Evolutionary conservation across 805 yeast species (phyloP), one percentile per base, ranked within the genome.

Genomic region (Monosporozyma solicola): DNA sequence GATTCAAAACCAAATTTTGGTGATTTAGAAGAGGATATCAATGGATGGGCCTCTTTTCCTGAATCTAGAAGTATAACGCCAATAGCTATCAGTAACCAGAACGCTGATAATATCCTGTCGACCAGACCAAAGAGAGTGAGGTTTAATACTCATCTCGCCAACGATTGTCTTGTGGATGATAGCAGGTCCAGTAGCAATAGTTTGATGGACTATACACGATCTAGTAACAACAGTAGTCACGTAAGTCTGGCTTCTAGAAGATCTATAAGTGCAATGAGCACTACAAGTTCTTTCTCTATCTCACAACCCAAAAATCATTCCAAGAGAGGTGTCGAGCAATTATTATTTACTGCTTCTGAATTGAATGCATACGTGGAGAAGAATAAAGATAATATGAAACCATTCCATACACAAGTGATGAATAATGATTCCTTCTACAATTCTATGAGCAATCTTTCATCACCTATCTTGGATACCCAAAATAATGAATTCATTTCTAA

Each of bases 271-370:
- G 46, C 46, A 3, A 43, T 43, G 46, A 43, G 46, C 24, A 43
- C 9, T 43, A 43, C 25, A 22, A 43, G 46, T 24, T 22, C 46
- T 5, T 43, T 43, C 8, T 43, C 46, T 5, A 24, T 29, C 3
- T 20, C 8, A 24, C 46, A 43, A 43, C 46, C 31, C 10, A 11
- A 24, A 11, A 31, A 43, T 13, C 24, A 24, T 43, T 27, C 29
- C 7, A 41, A 37, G 47, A 54, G 41, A 50, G 51, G 57, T 46
- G 59, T 68, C 6, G 72, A 68, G 51, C 62, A 63, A 31, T 56
- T 68, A 29, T 53, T 67, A 7, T 61, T 59, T 47, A 60, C 62
- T 46, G 70, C 71, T 1, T 59, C 58, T 35, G 61, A 58, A 29
- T 55, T 66, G 33, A 64, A 65, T 45, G 60, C 59, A 16, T 63